Conservation (phyloP, 441 rosid genomes). For the Erodium chrysanthum region DNA sequence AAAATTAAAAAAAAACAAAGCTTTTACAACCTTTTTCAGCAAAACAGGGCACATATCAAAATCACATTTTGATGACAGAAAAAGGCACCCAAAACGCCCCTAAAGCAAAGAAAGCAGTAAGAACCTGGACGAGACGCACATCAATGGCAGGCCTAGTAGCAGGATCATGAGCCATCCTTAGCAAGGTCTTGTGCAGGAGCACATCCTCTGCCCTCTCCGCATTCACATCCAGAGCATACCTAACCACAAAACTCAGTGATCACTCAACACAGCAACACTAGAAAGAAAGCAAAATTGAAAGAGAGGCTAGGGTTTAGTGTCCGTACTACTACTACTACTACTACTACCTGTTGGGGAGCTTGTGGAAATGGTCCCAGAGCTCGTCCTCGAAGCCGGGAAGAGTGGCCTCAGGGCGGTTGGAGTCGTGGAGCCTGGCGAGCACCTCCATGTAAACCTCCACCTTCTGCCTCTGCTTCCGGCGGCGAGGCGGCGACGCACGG, state of each 20-base stretch:
- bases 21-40: background rate
- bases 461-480: slow-evolving; percentile 37
- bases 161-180: slow-evolving; percentile 39
- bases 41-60: too few relatives aligned
- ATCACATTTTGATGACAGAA: background rate
- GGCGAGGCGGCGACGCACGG: slow-evolving; percentile 29
- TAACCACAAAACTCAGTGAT: slow-evolving; percentile 1
- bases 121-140: slow-evolving; percentile 54
- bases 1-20: too few relatives aligned
- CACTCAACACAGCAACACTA: background rate
- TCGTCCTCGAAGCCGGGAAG: slow-evolving; percentile 46
- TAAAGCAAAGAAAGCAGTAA: slow-evolving; percentile 3
- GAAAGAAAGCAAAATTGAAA: too few relatives aligned
- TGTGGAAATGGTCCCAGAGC: slow-evolving; percentile 49
- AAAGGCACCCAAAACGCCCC: background rate
- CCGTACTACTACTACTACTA: too few relatives aligned
- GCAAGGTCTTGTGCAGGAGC: slow-evolving; percentile 55
- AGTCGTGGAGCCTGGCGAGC: slow-evolving; percentile 37
- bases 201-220: slow-evolving; percentile 66
- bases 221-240: slow-evolving; percentile 58
- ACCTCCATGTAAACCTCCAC: slow-evolving; percentile 39
- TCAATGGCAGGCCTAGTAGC: slow-evolving; percentile 50
- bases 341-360: slow-evolving; percentile 41
- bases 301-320: background rate
- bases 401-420: slow-evolving; percentile 26